These are phyloP conservation scores for Akanthomyces dipterigenus DNA, from an alignment of 2,329 filamentous ascomycete genomes.

Conservation along the genomic window DNA sequence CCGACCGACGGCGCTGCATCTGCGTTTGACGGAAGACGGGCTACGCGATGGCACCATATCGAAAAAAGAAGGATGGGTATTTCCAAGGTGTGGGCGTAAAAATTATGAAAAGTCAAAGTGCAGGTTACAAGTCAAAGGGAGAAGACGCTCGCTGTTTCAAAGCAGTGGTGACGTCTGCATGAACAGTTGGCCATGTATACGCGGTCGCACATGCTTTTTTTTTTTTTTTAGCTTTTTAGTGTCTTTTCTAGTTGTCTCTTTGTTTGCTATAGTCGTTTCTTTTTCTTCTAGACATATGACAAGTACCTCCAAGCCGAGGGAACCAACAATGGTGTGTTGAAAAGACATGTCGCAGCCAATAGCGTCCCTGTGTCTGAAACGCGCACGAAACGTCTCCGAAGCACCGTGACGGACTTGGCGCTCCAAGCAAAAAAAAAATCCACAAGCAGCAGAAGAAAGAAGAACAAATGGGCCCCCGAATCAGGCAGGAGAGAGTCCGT, in stretches of 20 bases:
- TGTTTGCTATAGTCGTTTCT: too few species aligned
- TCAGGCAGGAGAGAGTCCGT: background rate
- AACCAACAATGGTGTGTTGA: background rate
- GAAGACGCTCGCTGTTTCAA: background rate
- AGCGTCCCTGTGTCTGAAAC: background rate
- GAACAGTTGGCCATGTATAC: too few species aligned
- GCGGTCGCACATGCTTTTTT: too few species aligned
- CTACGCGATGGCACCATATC: background rate
- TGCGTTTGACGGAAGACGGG: too few species aligned
- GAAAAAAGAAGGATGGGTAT: background rate
- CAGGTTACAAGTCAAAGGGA: background rate
- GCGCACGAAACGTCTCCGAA: background rate
- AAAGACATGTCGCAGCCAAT: background rate
- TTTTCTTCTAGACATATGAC: too few species aligned
- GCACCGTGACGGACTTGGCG: background rate
- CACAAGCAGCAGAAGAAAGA: too few species aligned
- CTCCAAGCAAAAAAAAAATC: background rate
- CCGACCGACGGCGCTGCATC: too few species aligned
- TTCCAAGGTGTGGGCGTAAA: background rate
- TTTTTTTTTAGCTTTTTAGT: too few species aligned
- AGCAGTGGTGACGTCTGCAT: background rate
- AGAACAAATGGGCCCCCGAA: background rate
- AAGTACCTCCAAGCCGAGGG: too few species aligned
- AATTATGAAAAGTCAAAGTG: too few species aligned
- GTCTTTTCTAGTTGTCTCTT: too few species aligned